Evolutionary conservation across 2,329 filamentous ascomycete species (phyloP), one percentile per base, ranked within the genome.

Genomic region (Amauroascus niger): DNA sequence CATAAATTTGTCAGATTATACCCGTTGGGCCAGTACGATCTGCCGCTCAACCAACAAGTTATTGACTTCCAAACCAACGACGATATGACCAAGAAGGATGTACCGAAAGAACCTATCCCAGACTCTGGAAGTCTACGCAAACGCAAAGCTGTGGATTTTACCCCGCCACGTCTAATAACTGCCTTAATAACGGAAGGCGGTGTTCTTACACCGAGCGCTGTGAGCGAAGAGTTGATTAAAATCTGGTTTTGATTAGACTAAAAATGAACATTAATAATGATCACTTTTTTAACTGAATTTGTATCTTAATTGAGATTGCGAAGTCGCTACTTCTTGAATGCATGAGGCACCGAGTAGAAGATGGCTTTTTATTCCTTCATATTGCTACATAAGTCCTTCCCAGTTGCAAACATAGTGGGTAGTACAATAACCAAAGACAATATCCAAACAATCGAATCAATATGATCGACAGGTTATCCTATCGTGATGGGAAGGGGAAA

Each of bases 1-100:
- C 93, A 98, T 76, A 98, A 98, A 73, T 96, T 98, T 66, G 88
- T 94, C 44, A 80, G 89, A 63, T 78, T 93, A 53, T 93, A 90
- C 63, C 88, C 91, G 1, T 73, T 93, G 20, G 82, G 84, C 58
- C 88, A 95, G 70, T 81, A 84, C 55, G 87, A 93, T 65, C 74
- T 95, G 55, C 87, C 87, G 0, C 82, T 95, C 60, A 79, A 85
- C 65, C 88, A 95, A 69, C 78, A 81, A 32, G 79, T 94, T 13
- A 76, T 93, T 55, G 81, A 87, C 47, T 94, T 93, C 67, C 77
- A 76, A 61, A 81, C 80, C 1, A 75, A 79, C 4, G 74, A 72
- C 37, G 73, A 76, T 67, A 22, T 44, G 4, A 24, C 20, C 18
- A 56, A 44, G 33, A 43, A 49, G 24, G n/a, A n/a, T n/a, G 49